Evolutionary conservation across 495 filamentous ascomycete species (phyloP), one percentile per base, ranked within the genome.

Genomic region (Penicillium turbatum): DNA sequence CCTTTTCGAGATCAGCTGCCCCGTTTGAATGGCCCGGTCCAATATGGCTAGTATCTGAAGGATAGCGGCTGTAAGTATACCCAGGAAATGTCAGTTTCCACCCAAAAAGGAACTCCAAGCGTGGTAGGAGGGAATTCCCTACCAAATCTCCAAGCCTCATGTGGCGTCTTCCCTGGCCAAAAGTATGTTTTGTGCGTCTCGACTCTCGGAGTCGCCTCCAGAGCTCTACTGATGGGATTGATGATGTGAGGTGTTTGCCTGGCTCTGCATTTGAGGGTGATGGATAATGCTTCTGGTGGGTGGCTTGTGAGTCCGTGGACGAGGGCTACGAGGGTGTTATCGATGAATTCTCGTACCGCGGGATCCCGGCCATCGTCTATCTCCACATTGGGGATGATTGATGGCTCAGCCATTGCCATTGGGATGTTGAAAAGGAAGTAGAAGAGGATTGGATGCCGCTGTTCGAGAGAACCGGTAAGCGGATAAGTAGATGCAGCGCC

Each of bases 1-100:
- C 90, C 90, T 84, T 71, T 92, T 95, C 0, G 88, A 90, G 38
- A 89, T 79, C n/a, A 86, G 59, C 19, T 76, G 67, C 24, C 83
- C 82, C 0, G 72, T 75, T 1, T 79, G 63, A 5, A 95, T 64
- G 1, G 87, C 85, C 51, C 88, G 81, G 47, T 88, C 83, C 38
- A 89, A 80, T 9, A 89, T 69, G 47, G 86, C 79, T 9, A 95
- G 74, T 36, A 95, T 82, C 8, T 83, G 81, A 50, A 92, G 67
- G 8, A 86, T 68, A 5, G 82, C 74, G 55, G 77, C 83, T 86
- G 50, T n/a, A 53, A 30, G 16, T 12, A 49, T n/a, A 15, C 19
- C 3, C 13, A 31, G 19, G 21, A 0, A 5, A 40, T 32, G 37
- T 55, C 13, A 48, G 49, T 29, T 12, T 12, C 19, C 10, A 36